Percentiles rank a stretch among this genome's conserved stretches.
Evolutionary conservation across 78 protist species (phyloP).

Genomic region (Dictyostelium citrinum): DNA sequence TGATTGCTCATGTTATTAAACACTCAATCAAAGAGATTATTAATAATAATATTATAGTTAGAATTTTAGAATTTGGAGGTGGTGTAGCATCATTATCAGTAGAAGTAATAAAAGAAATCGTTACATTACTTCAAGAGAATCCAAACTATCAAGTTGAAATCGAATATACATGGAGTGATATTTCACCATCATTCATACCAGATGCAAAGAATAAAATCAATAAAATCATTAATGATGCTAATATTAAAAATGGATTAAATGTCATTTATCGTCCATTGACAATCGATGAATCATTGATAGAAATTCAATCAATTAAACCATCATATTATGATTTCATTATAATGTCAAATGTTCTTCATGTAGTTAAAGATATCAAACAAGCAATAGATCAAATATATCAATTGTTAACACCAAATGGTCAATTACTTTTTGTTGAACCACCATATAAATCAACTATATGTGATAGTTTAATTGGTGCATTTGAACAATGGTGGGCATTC

Average conservation of each 20-base stretch:
- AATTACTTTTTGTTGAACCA: conserved; percentile 21
- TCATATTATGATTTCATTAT: conserved; percentile 23
- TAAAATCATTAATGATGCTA: not conserved
- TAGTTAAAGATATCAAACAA: not conserved
- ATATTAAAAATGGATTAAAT: not conserved
- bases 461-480: conserved; percentile 29
- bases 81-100: not conserved
- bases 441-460: not conserved
- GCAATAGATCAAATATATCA: not conserved
- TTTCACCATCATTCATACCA: not conserved
- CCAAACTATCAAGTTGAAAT: conserved; percentile 5
- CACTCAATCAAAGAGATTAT: not conserved
- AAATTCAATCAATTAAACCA: conserved; percentile 2
- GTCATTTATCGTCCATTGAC: not conserved
- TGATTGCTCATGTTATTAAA: not conserved
- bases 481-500: conserved; percentile 35
- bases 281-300: not conserved
- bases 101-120: not conserved
- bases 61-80: conserved; percentile 24
- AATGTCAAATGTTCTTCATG: conserved; percentile 54
- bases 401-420: conserved; percentile 6
- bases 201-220: not conserved
- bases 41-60: not conserved
- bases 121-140: not conserved
- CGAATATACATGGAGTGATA: conserved; percentile 22